These are phyloP conservation scores for Bruguiera sexangula DNA, from an alignment of 345 rosid species.

Conservation along the genomic window DNA sequence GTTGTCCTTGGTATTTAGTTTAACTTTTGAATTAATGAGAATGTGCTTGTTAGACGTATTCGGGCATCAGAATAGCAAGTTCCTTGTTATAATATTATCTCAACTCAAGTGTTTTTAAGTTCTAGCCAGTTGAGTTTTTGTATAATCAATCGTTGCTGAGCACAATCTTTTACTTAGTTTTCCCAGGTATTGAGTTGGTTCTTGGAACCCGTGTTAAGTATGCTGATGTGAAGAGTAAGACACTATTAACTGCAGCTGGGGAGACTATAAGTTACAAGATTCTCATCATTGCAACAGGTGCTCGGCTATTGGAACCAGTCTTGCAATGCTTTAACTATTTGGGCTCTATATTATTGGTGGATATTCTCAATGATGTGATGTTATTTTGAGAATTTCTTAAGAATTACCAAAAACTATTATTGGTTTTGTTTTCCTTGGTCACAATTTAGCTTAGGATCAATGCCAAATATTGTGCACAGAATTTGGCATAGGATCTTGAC, in stretches of 20 bases:
- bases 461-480: background rate
- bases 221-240: constrained; percentile 80
- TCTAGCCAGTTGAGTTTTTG: background rate
- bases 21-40: too few species aligned
- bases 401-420: background rate
- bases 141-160: background rate
- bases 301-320: constrained; percentile 73
- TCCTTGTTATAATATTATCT: background rate
- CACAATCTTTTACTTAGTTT: background rate
- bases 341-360: background rate
- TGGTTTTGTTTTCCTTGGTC: background rate
- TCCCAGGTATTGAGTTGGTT: constrained; percentile 81
- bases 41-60: background rate
- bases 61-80: too few species aligned
- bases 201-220: constrained; percentile 91
- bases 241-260: constrained; percentile 78
- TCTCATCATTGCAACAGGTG: constrained; percentile 95
- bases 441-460: background rate
- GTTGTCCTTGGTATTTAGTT: too few species aligned
- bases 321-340: constrained; percentile 14
- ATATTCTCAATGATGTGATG: background rate
- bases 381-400: background rate
- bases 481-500: background rate
- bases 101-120: background rate
- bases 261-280: constrained; percentile 89